Conservation (phyloP, 2,329 filamentous ascomycete genomes). For the Penicillium sp. region DNA sequence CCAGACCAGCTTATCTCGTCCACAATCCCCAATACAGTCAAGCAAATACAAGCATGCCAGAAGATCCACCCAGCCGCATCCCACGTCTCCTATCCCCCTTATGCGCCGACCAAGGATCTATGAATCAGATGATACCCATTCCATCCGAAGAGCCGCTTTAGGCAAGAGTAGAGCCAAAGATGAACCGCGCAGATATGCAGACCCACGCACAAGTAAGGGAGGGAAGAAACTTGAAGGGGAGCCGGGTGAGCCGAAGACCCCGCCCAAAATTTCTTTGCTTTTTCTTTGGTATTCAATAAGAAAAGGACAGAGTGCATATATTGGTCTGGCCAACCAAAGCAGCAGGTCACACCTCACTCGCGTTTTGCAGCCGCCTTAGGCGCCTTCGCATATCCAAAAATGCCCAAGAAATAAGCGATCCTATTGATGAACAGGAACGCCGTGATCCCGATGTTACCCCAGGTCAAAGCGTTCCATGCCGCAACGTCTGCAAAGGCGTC, state of each 20-base stretch:
- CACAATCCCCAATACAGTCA: neutral
- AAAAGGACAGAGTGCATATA: neutral
- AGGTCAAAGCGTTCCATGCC: slow-evolving; percentile 68
- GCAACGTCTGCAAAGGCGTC: slow-evolving; percentile 53
- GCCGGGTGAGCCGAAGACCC: neutral
- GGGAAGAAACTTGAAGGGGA: neutral
- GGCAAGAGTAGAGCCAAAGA: neutral
- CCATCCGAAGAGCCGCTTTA: slow-evolving; percentile 9
- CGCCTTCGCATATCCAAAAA: slow-evolving; percentile 52
- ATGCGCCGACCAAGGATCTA: neutral
- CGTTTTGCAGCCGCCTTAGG: slow-evolving; percentile 31
- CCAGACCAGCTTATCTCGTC: neutral
- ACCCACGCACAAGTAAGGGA: neutral
- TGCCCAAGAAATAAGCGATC: slow-evolving; percentile 57
- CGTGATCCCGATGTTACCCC: slow-evolving; percentile 69
- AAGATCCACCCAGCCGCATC: neutral
- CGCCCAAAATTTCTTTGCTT: neutral
- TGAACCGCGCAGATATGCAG: neutral
- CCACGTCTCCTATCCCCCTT: neutral
- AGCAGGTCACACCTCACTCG: slow-evolving; percentile 34
- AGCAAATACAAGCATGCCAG: neutral
- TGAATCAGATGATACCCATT: slow-evolving; percentile 14
- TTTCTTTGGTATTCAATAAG: neutral
- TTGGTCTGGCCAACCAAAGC: slow-evolving; percentile 6
- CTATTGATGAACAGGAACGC: slow-evolving; percentile 58